phyloP scores from a whole-genome alignment of 805 yeast genomes.

The Pichia eremophila region DNA sequence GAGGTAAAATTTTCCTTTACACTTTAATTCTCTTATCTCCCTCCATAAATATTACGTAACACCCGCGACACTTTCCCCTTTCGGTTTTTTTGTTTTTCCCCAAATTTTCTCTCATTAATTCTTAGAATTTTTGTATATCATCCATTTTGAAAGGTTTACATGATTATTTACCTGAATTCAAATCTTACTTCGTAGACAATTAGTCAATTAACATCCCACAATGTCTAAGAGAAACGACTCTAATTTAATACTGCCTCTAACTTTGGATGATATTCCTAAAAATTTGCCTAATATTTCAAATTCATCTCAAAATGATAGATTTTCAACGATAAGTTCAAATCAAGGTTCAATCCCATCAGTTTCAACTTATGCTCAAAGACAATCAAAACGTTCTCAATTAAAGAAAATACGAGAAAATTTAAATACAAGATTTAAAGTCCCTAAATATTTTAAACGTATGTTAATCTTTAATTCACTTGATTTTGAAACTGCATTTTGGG shows the following conservation, averaged over 20 bases:
- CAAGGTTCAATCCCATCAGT: constrained; percentile 11
- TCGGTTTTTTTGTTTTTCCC: too few species aligned
- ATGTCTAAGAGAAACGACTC: constrained; percentile 5
- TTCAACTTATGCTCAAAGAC: constrained; percentile 10
- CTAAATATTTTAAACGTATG: constrained; percentile 32
- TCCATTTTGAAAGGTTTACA: too few species aligned
- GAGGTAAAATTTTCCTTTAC: too few species aligned
- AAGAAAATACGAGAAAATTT: constrained; percentile 9
- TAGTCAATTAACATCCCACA: too few species aligned
- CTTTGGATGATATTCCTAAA: constrained; percentile 12
- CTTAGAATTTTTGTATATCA: too few species aligned
- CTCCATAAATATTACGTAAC: too few species aligned
- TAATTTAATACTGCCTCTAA: constrained; percentile 10
- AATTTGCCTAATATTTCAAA: not conserved
- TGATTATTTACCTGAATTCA: too few species aligned
- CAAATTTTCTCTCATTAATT: too few species aligned
- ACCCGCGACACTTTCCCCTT: too few species aligned
- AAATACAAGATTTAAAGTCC: constrained; percentile 14
- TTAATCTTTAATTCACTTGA: constrained; percentile 75
- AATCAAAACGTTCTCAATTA: constrained; percentile 2
- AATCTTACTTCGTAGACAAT: too few species aligned
- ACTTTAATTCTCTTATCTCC: too few species aligned
- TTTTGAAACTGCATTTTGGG: constrained; percentile 92
- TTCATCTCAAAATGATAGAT: not conserved
- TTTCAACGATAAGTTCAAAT: constrained; percentile 2